phyloP scores from a whole-genome alignment of 1,284 basidiomycete genomes.

The Sanghuangporus sanghuang region DNA sequence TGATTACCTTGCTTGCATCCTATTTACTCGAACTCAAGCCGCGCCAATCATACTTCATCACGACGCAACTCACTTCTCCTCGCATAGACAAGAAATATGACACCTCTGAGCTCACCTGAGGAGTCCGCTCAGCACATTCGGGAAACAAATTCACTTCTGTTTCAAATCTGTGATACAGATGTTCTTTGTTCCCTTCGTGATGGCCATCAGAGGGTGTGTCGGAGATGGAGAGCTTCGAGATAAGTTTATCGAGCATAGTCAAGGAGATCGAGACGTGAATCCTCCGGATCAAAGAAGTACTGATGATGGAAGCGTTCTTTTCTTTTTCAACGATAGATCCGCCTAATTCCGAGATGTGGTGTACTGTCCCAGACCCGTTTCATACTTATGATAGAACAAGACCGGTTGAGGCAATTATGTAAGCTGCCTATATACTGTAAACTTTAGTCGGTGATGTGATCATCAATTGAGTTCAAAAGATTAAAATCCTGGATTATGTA shows the following conservation, averaged over 20 bases:
- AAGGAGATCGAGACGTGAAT: background rate
- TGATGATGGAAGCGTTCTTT: background rate
- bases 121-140: constrained; percentile 7
- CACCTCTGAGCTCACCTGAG: constrained; percentile 22
- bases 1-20: constrained; percentile 26
- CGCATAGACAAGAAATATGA: constrained; percentile 21
- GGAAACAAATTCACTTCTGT: constrained; percentile 22
- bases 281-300: background rate
- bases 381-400: too few relatives aligned
- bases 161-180: constrained; percentile 14
- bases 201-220: background rate
- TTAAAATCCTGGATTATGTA: too few relatives aligned
- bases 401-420: too few relatives aligned
- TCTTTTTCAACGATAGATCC: too few relatives aligned
- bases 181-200: background rate
- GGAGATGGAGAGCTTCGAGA: background rate
- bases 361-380: too few relatives aligned
- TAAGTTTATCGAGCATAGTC: background rate
- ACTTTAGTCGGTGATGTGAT: too few relatives aligned
- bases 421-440: too few relatives aligned
- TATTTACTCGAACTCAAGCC: background rate
- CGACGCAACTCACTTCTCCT: constrained; percentile 17
- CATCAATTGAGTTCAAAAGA: too few relatives aligned
- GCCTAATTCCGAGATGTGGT: too few relatives aligned
- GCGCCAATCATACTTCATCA: constrained; percentile 25